Percentiles rank a stretch among this genome's conserved stretches.
Conservation (phyloP, 148 eudicot genomes). For the Rhododendron henanense region DNA sequence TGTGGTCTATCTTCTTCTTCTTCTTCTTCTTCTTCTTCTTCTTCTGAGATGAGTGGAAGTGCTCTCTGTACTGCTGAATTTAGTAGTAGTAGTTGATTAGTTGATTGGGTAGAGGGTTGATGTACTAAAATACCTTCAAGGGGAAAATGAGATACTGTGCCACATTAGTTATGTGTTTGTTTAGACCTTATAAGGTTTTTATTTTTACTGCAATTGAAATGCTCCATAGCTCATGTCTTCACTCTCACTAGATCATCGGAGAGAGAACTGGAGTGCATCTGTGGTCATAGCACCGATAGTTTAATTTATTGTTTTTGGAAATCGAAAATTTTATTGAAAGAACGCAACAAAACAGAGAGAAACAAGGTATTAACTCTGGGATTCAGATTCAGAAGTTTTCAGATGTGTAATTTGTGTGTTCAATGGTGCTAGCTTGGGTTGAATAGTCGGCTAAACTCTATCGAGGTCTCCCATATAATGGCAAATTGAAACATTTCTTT, state of each 20-base stretch:
- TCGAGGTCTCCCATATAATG: background rate
- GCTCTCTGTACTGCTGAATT: background rate
- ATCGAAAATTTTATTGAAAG: background rate
- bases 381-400: background rate
- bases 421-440: background rate
- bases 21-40: background rate
- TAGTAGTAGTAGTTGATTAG: background rate
- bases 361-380: background rate
- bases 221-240: too few species aligned
- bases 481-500: too few species aligned
- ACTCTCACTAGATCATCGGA: background rate
- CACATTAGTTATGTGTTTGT: background rate
- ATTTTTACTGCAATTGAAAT: background rate
- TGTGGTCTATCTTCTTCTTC: background rate
- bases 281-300: background rate
- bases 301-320: background rate
- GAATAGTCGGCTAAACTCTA: background rate
- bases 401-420: background rate
- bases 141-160: background rate
- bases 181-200: background rate
- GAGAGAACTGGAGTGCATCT: background rate
- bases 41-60: background rate
- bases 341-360: background rate
- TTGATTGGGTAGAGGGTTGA: background rate
- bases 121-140: background rate